Evolutionary conservation across 1,139 yeast species (phyloP), one percentile per base, ranked within the genome.

Genomic region (Geotrichum carabidarum): DNA sequence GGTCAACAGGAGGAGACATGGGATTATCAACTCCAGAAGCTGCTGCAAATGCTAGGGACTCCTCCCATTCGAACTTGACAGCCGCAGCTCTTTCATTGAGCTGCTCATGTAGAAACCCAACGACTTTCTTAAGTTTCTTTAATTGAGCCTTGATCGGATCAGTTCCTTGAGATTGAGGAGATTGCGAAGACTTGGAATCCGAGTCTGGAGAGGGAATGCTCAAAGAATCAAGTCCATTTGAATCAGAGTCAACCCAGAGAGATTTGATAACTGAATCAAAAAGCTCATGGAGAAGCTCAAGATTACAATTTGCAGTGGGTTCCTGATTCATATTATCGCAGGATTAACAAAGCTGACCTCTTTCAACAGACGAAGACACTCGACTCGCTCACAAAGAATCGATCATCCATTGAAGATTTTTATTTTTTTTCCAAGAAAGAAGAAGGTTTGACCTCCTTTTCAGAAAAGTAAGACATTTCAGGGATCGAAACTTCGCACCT

Each of bases 11-110:
- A 40, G 37, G 44, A 11, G 36, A 12, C 12, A 6, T 38, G 34
- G 8, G 18, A 22, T 37, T 38, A 14, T 12, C 18, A 11, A 34
- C 32, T 8, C 22, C 44, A 15, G 22, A 11, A 35, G 18, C 36
- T 31, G 41, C 8, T 5, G 46, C 14, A 27, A 41, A 51, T 14
- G 54, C 54, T 5, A 51, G 37, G 7, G 49, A n/a, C 30, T 53
- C 55, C 44, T 53, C 52, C 49, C 55, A 48, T 22, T 48, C 44
- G 30, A 43, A 48, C 18, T 43, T 37, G 9, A 53, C 38, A 9
- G 45, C 49, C 22, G 36, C 43, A 12, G 51, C 48, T 8, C 55
- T 44, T 31, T 53, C 55, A 22, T 53, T 48, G 38, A 53, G 42
- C 18, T 48, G 46, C 8, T 36, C 44, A 22, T 53, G 55, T 4